A percentile compares a stretch with the other conserved stretches of the same genome.
Conservation (phyloP, 169 alveolate species). For the Plasmodium malariae region DNA sequence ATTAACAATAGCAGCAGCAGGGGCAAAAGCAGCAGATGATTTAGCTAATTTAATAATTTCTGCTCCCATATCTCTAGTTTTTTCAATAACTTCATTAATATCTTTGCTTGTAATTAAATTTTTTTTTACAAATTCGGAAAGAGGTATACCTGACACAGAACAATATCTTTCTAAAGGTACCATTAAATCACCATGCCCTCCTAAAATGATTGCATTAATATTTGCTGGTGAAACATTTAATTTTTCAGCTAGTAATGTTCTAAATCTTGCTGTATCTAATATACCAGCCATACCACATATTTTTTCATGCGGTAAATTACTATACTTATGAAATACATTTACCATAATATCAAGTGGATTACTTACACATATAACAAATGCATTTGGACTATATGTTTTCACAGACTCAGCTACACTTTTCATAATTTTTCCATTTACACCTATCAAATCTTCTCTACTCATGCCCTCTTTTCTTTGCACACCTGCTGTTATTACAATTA, state of each 20-base stretch:
- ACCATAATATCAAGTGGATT: conserved; percentile 92
- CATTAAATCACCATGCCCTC: conserved; percentile 93
- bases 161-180: conserved; percentile 85
- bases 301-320: conserved; percentile 88
- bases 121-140: conserved; percentile 77
- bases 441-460: conserved; percentile 89
- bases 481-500: conserved; percentile 90
- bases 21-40: conserved; percentile 84
- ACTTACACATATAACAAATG: conserved; percentile 89
- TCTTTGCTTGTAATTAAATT: conserved; percentile 58
- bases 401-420: conserved; percentile 89
- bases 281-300: conserved; percentile 91
- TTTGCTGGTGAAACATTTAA: conserved; percentile 85
- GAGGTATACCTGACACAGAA: conserved; percentile 87
- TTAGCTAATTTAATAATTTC: conserved; percentile 80
- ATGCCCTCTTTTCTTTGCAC: conserved; percentile 87
- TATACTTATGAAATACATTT: conserved; percentile 82
- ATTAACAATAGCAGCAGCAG: conserved; percentile 84
- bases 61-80: conserved; percentile 83
- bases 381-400: conserved; percentile 86
- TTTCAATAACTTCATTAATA: conserved; percentile 77
- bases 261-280: conserved; percentile 89
- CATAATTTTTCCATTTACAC: conserved; percentile 86
- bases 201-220: conserved; percentile 87
- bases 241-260: conserved; percentile 83